A percentile compares a stretch with the other conserved stretches of the same genome.
Conservation (phyloP, 2,329 filamentous ascomycete species). For the Aspergillus hortae region DNA sequence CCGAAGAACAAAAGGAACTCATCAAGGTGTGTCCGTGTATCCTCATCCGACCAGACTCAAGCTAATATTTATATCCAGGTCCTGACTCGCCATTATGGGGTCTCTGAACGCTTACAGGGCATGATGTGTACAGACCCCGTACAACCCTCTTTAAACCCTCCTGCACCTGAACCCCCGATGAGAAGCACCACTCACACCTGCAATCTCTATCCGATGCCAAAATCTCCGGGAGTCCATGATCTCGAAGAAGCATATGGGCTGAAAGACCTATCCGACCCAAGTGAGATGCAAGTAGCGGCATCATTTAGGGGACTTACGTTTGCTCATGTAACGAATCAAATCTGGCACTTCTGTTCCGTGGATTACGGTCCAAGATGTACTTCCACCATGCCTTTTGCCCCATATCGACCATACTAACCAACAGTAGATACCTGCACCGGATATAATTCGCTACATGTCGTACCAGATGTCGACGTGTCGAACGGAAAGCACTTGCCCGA, state of each 20-base stretch:
- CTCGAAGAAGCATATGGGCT: conserved; percentile 29
- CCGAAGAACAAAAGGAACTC: conserved; percentile 55
- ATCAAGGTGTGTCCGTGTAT: conserved; percentile 41
- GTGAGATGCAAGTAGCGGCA: conserved; percentile 19
- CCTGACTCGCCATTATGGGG: conserved; percentile 62
- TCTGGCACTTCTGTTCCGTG: conserved; percentile 73
- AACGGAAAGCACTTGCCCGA: conserved; percentile 39
- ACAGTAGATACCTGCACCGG: conserved; percentile 63
- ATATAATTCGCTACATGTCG: conserved; percentile 56
- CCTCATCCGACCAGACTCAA: background rate
- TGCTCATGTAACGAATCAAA: conserved; percentile 61
- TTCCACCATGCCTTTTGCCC: conserved; percentile 14
- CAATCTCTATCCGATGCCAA: conserved; percentile 8
- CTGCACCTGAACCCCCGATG: conserved; percentile 14
- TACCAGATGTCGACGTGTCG: conserved; percentile 45
- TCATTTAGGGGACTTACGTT: conserved; percentile 44
- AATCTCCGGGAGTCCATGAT: conserved; percentile 20
- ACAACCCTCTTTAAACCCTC: conserved; percentile 20
- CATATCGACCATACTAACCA: conserved; percentile 18
- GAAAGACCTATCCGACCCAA: conserved; percentile 19
- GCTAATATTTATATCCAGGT: conserved; percentile 20
- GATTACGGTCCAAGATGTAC: conserved; percentile 65
- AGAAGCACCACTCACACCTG: conserved; percentile 7
- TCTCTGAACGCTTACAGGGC: conserved; percentile 63
- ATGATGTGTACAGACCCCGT: conserved; percentile 60